Conservation (phyloP, 805 yeast genomes). For the Pichia phayaonensis region DNA sequence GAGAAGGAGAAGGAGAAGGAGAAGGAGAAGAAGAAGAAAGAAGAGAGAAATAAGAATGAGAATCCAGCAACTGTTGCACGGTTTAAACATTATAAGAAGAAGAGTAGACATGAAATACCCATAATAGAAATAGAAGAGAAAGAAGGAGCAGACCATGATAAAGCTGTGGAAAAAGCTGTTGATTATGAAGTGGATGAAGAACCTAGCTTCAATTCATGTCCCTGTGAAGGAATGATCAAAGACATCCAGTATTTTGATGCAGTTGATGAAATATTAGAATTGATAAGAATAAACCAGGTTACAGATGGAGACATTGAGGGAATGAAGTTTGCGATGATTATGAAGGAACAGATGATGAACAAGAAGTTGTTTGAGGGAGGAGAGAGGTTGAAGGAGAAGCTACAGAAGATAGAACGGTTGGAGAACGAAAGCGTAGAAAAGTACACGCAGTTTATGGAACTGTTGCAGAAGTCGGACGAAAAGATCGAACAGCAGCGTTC, state of each 20-base stretch:
- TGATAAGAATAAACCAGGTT: neutral
- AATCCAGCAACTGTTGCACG: constrained; percentile 23
- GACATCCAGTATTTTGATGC: constrained; percentile 4
- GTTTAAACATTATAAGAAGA: constrained; percentile 21
- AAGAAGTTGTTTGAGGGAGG: neutral
- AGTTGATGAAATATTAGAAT: constrained; percentile 4
- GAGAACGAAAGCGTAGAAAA: constrained; percentile 24
- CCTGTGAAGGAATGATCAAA: neutral
- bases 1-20: constrained; percentile 4
- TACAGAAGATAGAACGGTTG: constrained; percentile 24
- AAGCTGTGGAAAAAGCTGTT: neutral
- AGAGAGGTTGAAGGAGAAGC: constrained; percentile 17
- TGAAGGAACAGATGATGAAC: neutral
- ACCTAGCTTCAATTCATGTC: no score
- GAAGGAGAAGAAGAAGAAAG: neutral
- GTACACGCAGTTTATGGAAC: constrained; percentile 11
- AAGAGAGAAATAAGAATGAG: constrained; percentile 12
- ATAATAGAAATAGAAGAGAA: constrained; percentile 3
- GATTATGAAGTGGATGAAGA: no score
- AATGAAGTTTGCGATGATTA: constrained; percentile 1
- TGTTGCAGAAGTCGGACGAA: constrained; percentile 17
- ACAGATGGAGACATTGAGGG: constrained; percentile 1
- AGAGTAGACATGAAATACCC: constrained; percentile 6
- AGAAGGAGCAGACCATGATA: neutral
- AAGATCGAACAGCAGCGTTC: constrained; percentile 17